Conservation (phyloP, 2,329 filamentous ascomycete genomes). For the Dactylonectria estremocensis region DNA sequence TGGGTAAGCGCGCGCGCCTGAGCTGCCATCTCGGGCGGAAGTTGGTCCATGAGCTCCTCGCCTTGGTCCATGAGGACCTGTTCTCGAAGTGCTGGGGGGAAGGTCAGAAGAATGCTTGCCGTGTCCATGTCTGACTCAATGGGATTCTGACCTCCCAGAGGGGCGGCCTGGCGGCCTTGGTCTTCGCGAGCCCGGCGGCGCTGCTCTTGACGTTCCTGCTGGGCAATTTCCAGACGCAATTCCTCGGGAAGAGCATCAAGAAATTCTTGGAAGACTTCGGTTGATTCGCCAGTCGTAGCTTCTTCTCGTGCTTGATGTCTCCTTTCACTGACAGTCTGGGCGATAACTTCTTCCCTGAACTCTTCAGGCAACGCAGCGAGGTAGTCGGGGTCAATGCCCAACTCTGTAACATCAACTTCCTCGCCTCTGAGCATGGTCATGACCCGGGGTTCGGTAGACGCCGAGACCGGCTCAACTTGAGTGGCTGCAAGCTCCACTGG, state of each 20-base stretch:
- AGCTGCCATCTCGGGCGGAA: conserved; percentile 88
- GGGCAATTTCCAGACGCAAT: conserved; percentile 89
- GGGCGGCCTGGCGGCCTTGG: conserved; percentile 76
- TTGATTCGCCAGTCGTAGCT: conserved; percentile 79
- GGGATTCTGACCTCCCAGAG: conserved; percentile 65
- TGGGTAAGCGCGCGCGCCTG: conserved; percentile 82
- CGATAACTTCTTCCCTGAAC: conserved; percentile 94
- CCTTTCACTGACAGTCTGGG: conserved; percentile 87
- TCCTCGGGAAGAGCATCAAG: conserved; percentile 92
- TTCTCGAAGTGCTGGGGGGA: conserved; percentile 87
- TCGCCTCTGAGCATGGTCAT: conserved; percentile 89
- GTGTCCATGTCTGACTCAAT: conserved; percentile 85
- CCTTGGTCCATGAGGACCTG: conserved; percentile 94
- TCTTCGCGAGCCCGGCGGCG: conserved; percentile 90
- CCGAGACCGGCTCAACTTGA: conserved; percentile 41
- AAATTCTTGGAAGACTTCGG: conserved; percentile 93
- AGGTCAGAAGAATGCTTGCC: conserved; percentile 91
- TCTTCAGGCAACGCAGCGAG: conserved; percentile 98
- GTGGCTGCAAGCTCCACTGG: conserved; percentile 50
- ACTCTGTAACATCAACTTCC: conserved; percentile 91
- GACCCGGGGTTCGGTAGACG: conserved; percentile 67
- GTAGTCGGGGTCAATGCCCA: conserved; percentile 96
- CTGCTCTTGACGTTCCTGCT: conserved; percentile 90
- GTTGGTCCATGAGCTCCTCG: conserved; percentile 85
- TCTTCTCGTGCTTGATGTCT: conserved; percentile 82